These are phyloP conservation scores for Elongisporangium anandrum DNA, from an alignment of 352 stramenopile genomes.

Conservation along the genomic window DNA sequence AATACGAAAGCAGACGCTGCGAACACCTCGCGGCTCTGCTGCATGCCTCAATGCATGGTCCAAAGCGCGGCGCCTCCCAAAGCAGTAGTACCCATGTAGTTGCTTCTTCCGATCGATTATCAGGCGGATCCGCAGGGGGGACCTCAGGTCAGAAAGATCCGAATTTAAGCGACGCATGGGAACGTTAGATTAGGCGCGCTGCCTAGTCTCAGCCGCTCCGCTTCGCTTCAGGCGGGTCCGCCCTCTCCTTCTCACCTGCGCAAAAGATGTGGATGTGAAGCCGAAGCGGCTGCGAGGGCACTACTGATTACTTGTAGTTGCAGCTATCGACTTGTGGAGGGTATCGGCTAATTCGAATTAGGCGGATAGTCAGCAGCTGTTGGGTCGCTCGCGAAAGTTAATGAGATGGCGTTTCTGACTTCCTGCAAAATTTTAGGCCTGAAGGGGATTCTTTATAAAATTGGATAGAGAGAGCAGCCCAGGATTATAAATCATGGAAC, in stretches of 20 bases:
- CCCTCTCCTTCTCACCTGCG: neutral
- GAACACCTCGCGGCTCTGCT: neutral
- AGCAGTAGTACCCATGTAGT: no score
- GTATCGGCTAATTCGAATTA: neutral
- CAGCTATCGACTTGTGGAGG: neutral
- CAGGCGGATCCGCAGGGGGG: neutral
- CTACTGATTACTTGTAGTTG: neutral
- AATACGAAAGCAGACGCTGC: neutral
- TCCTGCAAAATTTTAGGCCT: neutral
- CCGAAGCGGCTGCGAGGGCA: neutral
- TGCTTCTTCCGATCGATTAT: neutral
- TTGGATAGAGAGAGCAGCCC: neutral
- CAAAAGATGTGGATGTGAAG: neutral
- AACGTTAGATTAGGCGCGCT: neutral
- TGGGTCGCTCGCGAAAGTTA: neutral
- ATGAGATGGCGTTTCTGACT: neutral
- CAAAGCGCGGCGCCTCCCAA: no score
- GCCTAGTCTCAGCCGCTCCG: neutral
- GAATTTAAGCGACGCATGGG: neutral
- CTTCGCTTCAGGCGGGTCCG: neutral
- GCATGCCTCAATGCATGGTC: neutral
- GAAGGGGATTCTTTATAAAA: neutral
- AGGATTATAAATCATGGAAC: neutral
- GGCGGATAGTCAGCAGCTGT: neutral
- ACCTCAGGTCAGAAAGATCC: neutral